Conservation (phyloP, 164 flowering plant genomes). For the Macadamia tetraphylla region DNA sequence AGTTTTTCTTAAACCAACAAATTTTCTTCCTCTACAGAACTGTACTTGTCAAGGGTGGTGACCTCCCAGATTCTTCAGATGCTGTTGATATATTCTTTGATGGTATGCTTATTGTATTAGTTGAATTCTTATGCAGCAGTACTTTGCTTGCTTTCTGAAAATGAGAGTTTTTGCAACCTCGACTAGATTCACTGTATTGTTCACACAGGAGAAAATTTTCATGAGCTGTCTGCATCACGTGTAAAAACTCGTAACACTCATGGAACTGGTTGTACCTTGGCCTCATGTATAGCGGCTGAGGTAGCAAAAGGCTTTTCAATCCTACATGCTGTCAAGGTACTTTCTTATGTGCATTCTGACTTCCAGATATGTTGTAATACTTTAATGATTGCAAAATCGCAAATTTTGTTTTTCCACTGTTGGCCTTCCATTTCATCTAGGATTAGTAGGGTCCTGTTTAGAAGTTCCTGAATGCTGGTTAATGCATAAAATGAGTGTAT, state of each 20-base stretch:
- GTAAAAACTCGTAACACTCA: constrained; percentile 75
- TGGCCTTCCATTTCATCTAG: no score
- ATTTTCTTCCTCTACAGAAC: constrained; percentile 37
- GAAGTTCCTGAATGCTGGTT: no score
- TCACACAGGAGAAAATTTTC: constrained; percentile 48
- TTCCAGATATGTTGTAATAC: no score
- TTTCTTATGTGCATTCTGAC: not conserved
- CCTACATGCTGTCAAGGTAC: constrained; percentile 79
- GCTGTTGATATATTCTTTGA: constrained; percentile 87
- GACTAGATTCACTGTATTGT: constrained; percentile 1
- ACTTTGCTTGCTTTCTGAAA: not conserved
- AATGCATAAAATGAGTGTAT: no score
- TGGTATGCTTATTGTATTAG: constrained; percentile 40
- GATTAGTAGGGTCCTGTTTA: no score
- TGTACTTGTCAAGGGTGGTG: constrained; percentile 95
- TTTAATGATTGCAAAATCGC: no score
- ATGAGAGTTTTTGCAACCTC: not conserved
- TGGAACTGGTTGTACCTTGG: constrained; percentile 97
- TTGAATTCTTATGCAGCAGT: not conserved
- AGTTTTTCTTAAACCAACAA: not conserved
- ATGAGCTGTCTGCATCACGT: constrained; percentile 69
- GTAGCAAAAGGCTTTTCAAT: constrained; percentile 84
- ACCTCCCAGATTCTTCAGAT: constrained; percentile 72
- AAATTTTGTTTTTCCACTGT: no score
- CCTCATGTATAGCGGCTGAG: constrained; percentile 93